phyloP scores from a whole-genome alignment of 2,329 filamentous ascomycete species.

The Xylariaceae sp. region DNA sequence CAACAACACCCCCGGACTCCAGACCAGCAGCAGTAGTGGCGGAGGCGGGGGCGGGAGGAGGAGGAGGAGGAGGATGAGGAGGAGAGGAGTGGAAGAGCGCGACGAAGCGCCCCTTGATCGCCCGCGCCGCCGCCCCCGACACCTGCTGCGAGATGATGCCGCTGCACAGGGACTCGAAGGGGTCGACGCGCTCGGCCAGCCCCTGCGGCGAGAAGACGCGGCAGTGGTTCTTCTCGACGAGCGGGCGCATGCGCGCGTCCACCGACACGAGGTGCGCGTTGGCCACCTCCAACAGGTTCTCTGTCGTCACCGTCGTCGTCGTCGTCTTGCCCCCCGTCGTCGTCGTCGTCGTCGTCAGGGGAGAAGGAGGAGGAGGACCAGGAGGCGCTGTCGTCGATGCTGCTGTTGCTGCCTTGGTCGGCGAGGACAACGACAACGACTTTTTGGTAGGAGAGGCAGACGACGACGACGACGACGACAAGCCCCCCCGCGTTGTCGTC shows the following conservation, averaged over 20 bases:
- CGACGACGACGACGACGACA: conserved; percentile 38
- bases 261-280: conserved; percentile 64
- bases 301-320: conserved; percentile 49
- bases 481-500: conserved; percentile 18
- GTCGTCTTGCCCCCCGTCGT: conserved; percentile 18
- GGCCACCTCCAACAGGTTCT: conserved; percentile 67
- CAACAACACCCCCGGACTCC: too few relatives aligned
- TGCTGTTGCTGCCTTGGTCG: too few relatives aligned
- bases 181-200: conserved; percentile 77
- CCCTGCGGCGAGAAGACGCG: conserved; percentile 73
- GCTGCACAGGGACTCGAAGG: conserved; percentile 74
- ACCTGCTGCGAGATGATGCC: conserved; percentile 98
- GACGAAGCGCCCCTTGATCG: conserved; percentile 82
- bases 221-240: conserved; percentile 72
- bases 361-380: too few relatives aligned
- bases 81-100: conserved; percentile 60
- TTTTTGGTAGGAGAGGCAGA: conserved; percentile 16
- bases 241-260: conserved; percentile 61
- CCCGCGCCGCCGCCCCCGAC: conserved; percentile 80
- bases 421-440: background rate
- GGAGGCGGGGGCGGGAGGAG: too few relatives aligned
- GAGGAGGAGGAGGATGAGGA: too few relatives aligned
- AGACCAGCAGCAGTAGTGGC: too few relatives aligned
- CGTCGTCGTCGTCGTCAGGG: too few relatives aligned
- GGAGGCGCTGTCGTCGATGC: too few relatives aligned